Percentiles rank a stretch among this genome's conserved stretches.
These are phyloP conservation scores for Mycosphaerella sp. DNA, from an alignment of 2,329 filamentous ascomycete species.

Conservation along the genomic window DNA sequence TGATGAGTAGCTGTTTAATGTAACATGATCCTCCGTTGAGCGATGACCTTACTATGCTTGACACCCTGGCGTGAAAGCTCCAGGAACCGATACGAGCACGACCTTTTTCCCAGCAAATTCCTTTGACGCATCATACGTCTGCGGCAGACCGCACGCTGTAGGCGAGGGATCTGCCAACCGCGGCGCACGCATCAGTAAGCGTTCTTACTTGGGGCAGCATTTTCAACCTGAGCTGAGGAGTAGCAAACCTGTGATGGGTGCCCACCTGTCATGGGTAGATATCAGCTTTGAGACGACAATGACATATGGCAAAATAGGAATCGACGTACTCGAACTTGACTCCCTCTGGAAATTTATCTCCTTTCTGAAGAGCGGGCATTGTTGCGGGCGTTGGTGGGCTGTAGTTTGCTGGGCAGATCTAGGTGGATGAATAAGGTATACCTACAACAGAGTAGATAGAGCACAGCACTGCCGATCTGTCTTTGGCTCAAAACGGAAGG, in stretches of 20 bases:
- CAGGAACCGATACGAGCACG: slow-evolving; percentile 62
- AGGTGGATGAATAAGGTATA: no score
- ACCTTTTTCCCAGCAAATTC: slow-evolving; percentile 67
- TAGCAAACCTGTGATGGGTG: slow-evolving; percentile 59
- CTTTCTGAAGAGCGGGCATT: slow-evolving; percentile 58
- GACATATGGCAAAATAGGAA: slow-evolving; percentile 27
- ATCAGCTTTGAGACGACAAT: neutral
- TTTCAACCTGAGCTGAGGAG: no score
- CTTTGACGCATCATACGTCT: slow-evolving; percentile 73
- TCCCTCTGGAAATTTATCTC: slow-evolving; percentile 74
- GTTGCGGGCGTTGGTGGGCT: neutral
- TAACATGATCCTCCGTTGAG: no score
- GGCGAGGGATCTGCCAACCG: slow-evolving; percentile 45
- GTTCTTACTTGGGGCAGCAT: no score
- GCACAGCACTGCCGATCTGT: neutral
- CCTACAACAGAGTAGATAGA: no score
- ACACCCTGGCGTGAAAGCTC: slow-evolving; percentile 76
- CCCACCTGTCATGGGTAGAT: slow-evolving; percentile 52
- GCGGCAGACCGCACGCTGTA: slow-evolving; percentile 70
- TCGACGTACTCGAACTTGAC: slow-evolving; percentile 63
- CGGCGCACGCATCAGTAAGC: neutral
- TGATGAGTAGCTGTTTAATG: no score
- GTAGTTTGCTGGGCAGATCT: no score
- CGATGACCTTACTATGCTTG: slow-evolving; percentile 49
- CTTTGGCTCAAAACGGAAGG: neutral